Conservation (phyloP, 768 basidiomycete species). For the Hemileccinum rubropunctum region DNA sequence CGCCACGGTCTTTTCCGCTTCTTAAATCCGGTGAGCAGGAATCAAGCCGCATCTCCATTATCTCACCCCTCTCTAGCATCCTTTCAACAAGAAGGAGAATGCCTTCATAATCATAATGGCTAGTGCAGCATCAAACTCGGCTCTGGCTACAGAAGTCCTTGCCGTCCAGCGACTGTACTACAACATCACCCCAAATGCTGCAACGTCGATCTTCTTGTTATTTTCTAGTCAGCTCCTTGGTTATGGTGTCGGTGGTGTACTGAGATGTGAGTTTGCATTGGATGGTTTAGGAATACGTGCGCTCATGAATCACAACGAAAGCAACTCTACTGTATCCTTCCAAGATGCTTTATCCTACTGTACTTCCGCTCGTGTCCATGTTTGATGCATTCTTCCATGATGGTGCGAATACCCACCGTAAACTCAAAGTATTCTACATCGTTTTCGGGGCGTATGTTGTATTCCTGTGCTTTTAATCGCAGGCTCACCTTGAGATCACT, state of each 20-base stretch:
- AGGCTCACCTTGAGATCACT: slow-evolving; percentile 4
- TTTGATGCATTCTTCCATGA: slow-evolving; percentile 41
- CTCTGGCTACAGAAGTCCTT: slow-evolving; percentile 51
- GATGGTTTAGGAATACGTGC: neutral
- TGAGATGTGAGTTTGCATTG: slow-evolving; percentile 37
- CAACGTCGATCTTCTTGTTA: slow-evolving; percentile 42
- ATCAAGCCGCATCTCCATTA: neutral
- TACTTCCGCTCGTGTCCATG: slow-evolving; percentile 24
- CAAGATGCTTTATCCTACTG: slow-evolving; percentile 42
- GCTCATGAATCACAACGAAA: slow-evolving; percentile 6
- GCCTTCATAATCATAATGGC: slow-evolving; percentile 57
- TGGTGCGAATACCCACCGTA: slow-evolving; percentile 37
- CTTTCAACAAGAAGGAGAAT: slow-evolving; percentile 59
- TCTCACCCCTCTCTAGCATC: slow-evolving; percentile 35
- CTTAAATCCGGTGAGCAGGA: slow-evolving; percentile 43
- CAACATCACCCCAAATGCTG: slow-evolving; percentile 38
- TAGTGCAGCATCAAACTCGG: slow-evolving; percentile 49
- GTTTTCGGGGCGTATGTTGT: slow-evolving; percentile 30
- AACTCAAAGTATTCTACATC: slow-evolving; percentile 33
- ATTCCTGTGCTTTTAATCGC: slow-evolving; percentile 16
- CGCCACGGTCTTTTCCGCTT: slow-evolving; percentile 42
- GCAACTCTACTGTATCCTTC: slow-evolving; percentile 40
- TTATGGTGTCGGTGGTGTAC: slow-evolving; percentile 52
- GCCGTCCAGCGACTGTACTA: slow-evolving; percentile 39
- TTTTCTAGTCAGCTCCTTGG: slow-evolving; percentile 38